These are phyloP conservation scores for Aspergillus olivimuriae DNA, from an alignment of 495 filamentous ascomycete species.

Conservation along the genomic window DNA sequence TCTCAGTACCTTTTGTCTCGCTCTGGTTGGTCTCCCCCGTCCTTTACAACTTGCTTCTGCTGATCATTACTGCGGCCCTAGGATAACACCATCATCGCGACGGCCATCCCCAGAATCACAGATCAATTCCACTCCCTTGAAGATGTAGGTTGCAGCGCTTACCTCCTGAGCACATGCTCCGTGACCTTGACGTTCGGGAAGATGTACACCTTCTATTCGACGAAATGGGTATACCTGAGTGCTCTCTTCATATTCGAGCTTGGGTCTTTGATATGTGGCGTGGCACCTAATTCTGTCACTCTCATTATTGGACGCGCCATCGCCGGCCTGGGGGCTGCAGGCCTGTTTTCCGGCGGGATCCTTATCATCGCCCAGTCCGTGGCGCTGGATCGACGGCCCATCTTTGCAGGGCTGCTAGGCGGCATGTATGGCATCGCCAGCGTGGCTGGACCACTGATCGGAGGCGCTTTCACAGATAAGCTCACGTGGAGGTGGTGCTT, in stretches of 20 bases:
- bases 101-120: constrained; percentile 78
- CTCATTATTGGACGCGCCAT: constrained; percentile 83
- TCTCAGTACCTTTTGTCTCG: no score
- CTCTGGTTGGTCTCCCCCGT: no score
- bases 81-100: constrained; percentile 78
- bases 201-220: constrained; percentile 71
- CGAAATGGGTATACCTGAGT: constrained; percentile 65
- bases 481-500: constrained; percentile 59
- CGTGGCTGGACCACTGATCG: constrained; percentile 64
- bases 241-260: constrained; percentile 77
- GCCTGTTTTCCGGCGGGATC: constrained; percentile 75
- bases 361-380: constrained; percentile 74
- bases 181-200: constrained; percentile 72
- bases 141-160: constrained; percentile 66
- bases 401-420: constrained; percentile 69
- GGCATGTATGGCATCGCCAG: constrained; percentile 75
- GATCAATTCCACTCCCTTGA: constrained; percentile 67
- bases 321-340: constrained; percentile 77
- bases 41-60: no score
- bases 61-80: no score
- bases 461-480: constrained; percentile 57
- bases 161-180: constrained; percentile 65
- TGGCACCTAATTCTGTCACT: constrained; percentile 63
- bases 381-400: constrained; percentile 62
- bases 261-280: constrained; percentile 78